Percentiles rank a stretch among this genome's conserved stretches.
phyloP scores from a whole-genome alignment of 768 basidiomycete genomes.

The Megacollybia marginata region DNA sequence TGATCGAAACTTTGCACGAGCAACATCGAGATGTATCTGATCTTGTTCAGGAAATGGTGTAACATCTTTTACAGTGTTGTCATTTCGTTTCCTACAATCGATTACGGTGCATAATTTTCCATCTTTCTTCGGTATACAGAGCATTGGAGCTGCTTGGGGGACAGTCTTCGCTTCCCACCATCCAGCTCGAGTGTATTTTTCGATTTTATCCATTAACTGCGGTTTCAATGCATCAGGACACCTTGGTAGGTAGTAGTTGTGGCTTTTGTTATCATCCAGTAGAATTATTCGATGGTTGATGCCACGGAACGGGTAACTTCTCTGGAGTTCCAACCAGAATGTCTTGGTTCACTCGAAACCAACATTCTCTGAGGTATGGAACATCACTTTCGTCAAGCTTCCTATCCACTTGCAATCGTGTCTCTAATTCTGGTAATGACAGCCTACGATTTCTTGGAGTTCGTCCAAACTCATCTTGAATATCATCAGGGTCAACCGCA shows the following conservation, averaged over 20 bases:
- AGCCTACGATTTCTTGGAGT: neutral
- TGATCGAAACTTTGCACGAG: too few relatives aligned
- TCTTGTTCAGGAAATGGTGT: too few relatives aligned
- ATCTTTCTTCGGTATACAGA: conserved; percentile 2
- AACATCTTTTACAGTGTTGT: too few relatives aligned
- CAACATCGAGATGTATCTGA: too few relatives aligned
- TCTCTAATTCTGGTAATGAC: neutral
- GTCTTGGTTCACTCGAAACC: neutral
- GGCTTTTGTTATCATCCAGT: neutral
- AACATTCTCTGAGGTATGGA: neutral
- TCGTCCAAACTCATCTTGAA: neutral
- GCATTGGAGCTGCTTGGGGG: too few relatives aligned
- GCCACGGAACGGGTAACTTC: neutral
- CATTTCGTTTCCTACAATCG: too few relatives aligned
- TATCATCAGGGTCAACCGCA: neutral
- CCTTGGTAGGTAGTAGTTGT: conserved; percentile 28
- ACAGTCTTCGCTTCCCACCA: too few relatives aligned
- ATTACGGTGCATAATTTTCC: too few relatives aligned
- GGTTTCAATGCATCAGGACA: too few relatives aligned
- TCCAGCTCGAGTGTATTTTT: too few relatives aligned
- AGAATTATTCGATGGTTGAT: too few relatives aligned
- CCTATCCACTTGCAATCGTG: neutral
- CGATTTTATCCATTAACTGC: too few relatives aligned
- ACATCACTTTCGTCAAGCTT: neutral
- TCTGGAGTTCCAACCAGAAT: neutral